Conservation (phyloP, 805 yeast genomes). For the Candida pini region DNA sequence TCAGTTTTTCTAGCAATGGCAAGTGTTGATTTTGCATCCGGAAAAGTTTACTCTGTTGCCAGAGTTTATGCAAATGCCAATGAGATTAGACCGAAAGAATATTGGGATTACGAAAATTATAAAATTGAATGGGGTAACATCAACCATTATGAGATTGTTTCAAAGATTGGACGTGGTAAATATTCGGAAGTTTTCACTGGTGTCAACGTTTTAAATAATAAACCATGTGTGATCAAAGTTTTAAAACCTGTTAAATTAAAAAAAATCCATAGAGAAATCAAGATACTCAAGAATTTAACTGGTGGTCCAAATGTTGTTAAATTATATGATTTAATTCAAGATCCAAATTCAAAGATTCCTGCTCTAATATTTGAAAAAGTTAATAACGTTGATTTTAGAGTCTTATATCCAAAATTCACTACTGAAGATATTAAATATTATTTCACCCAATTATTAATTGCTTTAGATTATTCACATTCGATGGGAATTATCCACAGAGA, state of each 20-base stretch:
- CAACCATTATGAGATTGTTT: constrained; percentile 76
- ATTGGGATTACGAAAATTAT: constrained; percentile 76
- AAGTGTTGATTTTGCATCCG: constrained; percentile 1
- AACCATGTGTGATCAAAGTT: constrained; percentile 79
- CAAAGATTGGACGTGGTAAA: constrained; percentile 87
- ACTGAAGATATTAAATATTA: constrained; percentile 75
- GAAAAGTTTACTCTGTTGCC: constrained; percentile 34
- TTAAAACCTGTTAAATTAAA: constrained; percentile 90
- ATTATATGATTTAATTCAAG: constrained; percentile 80
- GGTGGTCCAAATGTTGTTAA: constrained; percentile 79
- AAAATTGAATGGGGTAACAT: constrained; percentile 81
- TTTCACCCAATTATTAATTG: constrained; percentile 74
- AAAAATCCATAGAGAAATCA: constrained; percentile 87
- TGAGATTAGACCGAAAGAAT: constrained; percentile 65
- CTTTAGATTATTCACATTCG: constrained; percentile 84
- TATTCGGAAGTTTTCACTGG: constrained; percentile 93
- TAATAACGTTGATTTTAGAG: constrained; percentile 79
- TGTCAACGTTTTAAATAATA: constrained; percentile 53
- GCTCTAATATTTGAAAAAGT: constrained; percentile 83
- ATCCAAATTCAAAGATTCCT: constrained; percentile 79
- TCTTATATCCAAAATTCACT: constrained; percentile 74
- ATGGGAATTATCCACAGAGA: constrained; percentile 95
- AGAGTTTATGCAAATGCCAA: constrained; percentile 81
- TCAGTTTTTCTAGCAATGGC: constrained; percentile 10
- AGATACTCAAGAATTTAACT: constrained; percentile 76